Evolutionary conservation across 139 green algal species (phyloP), one percentile per base, ranked within the genome.

Genomic region (Zygnema circumcarinatum): DNA sequence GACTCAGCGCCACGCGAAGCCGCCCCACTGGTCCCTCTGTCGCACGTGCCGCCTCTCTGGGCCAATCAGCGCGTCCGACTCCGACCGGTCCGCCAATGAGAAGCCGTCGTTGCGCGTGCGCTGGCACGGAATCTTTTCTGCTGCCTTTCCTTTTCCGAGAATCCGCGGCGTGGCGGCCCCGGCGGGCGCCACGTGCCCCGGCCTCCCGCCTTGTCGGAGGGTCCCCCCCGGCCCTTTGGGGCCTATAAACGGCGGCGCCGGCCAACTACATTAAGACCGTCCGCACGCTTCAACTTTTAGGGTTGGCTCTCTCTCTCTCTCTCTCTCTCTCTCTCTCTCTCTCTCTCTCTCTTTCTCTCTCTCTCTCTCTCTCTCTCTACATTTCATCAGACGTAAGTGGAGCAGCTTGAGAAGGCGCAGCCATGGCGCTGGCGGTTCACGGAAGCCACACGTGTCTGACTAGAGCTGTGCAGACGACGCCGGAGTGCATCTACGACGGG

Each of bases 341-440:
- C 56, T 72, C 56, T 72, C 56, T 72, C 56, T 72, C 56, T 72
- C 56, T 72, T n/a, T 72, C 56, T 72, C 56, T 72, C 56, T 72
- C 56, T 72, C 56, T 72, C 56, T 72, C 56, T 72, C 56, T 72
- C 56, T 72, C 56, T 72, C n/a, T n/a, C n/a, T n/a, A n/a, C n/a
- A n/a, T n/a, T n/a, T n/a, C n/a, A n/a, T n/a, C n/a, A n/a, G n/a
- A n/a, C n/a, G n/a, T n/a, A n/a, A n/a, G n/a, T n/a, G n/a, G n/a
- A n/a, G n/a, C n/a, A n/a, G n/a, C n/a, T n/a, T n/a, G n/a, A n/a
- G n/a, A n/a, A n/a, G n/a, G n/a, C n/a, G n/a, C n/a, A n/a, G n/a
- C n/a, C n/a, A n/a, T n/a, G n/a, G n/a, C n/a, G n/a, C n/a, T n/a
- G n/a, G n/a, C n/a, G n/a, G n/a, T n/a, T n/a, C n/a, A n/a, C n/a